These are phyloP conservation scores for Nitzschia palea DNA, from an alignment of 108 stramenopile species.

Conservation along the genomic window DNA sequence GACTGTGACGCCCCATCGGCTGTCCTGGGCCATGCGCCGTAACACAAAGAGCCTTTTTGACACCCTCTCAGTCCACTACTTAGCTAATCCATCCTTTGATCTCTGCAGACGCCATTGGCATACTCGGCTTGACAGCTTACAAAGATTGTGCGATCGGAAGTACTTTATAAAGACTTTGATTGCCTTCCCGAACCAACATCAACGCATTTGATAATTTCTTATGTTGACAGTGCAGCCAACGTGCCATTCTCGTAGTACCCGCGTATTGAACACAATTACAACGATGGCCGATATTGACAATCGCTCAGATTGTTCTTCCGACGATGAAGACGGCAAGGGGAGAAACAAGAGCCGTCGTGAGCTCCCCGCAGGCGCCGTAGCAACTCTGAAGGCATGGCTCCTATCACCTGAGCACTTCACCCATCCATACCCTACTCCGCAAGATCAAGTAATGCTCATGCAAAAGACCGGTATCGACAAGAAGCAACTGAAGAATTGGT, in stretches of 20 bases:
- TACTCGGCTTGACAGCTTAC: no score
- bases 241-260: conserved; percentile 5
- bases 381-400: conserved; percentile 90
- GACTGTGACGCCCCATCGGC: no score
- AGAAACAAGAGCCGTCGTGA: conserved; percentile 84
- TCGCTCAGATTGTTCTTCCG: conserved; percentile 12
- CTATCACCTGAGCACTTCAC: conserved; percentile 88
- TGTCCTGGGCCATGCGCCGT: no score
- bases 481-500: conserved; percentile 97
- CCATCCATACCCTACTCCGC: conserved; percentile 92
- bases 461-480: conserved; percentile 94
- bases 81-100: no score
- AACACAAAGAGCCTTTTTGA: no score
- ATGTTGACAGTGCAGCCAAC: conserved; percentile 18
- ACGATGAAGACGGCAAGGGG: conserved; percentile 37
- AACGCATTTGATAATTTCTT: background rate
- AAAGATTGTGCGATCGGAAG: no score
- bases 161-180: no score
- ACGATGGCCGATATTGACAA: conserved; percentile 8
- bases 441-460: conserved; percentile 91
- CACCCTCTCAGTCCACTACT: no score
- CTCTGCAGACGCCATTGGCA: no score
- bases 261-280: background rate
- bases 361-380: conserved; percentile 88
- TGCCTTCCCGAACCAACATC: background rate